Conservation (phyloP, 768 basidiomycete species). For the Collybiopsis luxurians region DNA sequence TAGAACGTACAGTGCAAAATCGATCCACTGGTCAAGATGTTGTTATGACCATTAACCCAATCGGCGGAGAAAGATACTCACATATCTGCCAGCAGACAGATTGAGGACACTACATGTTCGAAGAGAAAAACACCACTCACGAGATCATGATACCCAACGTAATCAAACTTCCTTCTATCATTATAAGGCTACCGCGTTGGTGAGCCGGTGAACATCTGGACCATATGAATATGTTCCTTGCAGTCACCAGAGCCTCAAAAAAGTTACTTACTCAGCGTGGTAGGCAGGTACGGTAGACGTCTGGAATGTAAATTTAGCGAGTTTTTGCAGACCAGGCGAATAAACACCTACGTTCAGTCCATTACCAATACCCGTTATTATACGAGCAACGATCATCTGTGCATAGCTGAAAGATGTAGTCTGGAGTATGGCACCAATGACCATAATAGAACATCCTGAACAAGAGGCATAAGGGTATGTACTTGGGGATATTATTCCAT, state of each 20-base stretch:
- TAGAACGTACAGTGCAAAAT: constrained; percentile 51
- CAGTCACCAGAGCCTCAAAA: not conserved
- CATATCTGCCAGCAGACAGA: not conserved
- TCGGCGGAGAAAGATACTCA: constrained; percentile 2
- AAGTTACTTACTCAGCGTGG: constrained; percentile 50
- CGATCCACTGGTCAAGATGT: constrained; percentile 47
- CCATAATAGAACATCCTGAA: constrained; percentile 38
- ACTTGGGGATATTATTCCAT: not conserved
- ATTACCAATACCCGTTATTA: constrained; percentile 63
- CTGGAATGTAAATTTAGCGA: constrained; percentile 21
- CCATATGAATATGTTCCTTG: not conserved
- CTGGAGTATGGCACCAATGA: constrained; percentile 61
- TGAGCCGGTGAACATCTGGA: constrained; percentile 47
- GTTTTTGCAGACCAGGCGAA: not conserved
- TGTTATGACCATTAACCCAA: not conserved
- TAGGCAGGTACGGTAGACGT: constrained; percentile 66
- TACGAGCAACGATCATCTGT: constrained; percentile 60
- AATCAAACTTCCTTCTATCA: constrained; percentile 64
- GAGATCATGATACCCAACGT: constrained; percentile 63
- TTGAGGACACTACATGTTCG: not conserved
- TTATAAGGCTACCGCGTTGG: constrained; percentile 57
- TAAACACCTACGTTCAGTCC: constrained; percentile 48
- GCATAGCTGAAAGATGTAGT: constrained; percentile 54
- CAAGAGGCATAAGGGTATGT: not conserved
- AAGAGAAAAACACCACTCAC: constrained; percentile 31